phyloP scores from a whole-genome alignment of 1,284 basidiomycete species.

The Puccinia coronata region DNA sequence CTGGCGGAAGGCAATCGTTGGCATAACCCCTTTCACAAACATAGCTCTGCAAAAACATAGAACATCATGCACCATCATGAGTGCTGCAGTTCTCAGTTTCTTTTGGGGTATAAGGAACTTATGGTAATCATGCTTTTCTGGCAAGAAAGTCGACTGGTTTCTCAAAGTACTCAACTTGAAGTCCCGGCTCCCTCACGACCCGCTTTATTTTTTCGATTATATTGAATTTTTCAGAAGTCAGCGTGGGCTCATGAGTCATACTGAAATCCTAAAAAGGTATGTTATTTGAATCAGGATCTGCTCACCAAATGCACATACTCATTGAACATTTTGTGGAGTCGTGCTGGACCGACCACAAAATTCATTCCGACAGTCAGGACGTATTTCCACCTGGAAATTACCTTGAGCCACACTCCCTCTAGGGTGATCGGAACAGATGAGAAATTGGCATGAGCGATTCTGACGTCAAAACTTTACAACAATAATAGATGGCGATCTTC shows the following conservation, averaged over 20 bases:
- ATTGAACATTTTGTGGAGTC: slow-evolving; percentile 14
- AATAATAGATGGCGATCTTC: no score
- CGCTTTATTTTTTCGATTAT: not conserved
- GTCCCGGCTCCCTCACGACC: not conserved
- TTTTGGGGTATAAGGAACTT: not conserved
- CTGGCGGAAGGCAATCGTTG: slow-evolving; percentile 16
- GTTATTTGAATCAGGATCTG: not conserved
- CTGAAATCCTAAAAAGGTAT: not conserved
- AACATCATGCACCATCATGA: not conserved
- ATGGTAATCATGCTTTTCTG: not conserved
- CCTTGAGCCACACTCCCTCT: not conserved
- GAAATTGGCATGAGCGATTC: not conserved
- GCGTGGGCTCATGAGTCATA: no score
- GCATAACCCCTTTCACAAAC: slow-evolving; percentile 30
- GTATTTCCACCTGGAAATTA: slow-evolving; percentile 4
- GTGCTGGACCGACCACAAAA: not conserved
- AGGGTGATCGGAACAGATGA: not conserved
- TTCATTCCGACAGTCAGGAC: not conserved
- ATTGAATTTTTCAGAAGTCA: not conserved
- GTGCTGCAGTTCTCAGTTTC: not conserved
- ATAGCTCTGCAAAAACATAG: not conserved
- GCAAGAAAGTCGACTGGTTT: not conserved
- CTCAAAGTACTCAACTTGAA: slow-evolving; percentile 3
- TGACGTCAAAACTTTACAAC: no score
- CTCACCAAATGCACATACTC: slow-evolving; percentile 23